A percentile compares a stretch with the other conserved stretches of the same genome.
Conservation (phyloP, 2,329 filamentous ascomycete species). For the Tolypocladium tropicale region DNA sequence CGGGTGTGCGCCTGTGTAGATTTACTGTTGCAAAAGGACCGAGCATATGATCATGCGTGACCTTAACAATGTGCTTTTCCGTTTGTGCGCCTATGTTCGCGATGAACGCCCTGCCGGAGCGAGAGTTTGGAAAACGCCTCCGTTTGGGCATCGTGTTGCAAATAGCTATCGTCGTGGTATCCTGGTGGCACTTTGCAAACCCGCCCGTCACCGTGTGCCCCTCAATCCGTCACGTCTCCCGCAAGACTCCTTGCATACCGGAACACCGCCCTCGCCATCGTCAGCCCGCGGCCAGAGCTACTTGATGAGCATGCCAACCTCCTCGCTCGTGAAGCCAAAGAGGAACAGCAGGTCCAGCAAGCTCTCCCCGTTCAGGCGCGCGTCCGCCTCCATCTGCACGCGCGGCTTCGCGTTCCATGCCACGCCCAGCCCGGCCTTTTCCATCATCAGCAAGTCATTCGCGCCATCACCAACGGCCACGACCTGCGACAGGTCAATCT, state of each 20-base stretch:
- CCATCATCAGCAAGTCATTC: constrained; percentile 75
- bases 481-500: constrained; percentile 53
- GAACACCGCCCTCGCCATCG: background rate
- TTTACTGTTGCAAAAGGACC: constrained; percentile 1
- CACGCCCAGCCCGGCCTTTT: constrained; percentile 62
- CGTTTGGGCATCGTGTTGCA: background rate
- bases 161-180: background rate
- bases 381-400: constrained; percentile 68
- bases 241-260: background rate
- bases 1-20: background rate
- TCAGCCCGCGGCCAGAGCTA: background rate
- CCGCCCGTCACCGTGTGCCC: background rate
- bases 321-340: constrained; percentile 60
- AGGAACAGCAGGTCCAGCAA: constrained; percentile 64
- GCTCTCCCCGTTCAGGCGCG: constrained; percentile 59
- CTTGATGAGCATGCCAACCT: constrained; percentile 26
- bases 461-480: constrained; percentile 74
- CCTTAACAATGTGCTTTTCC: constrained; percentile 5
- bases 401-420: constrained; percentile 78
- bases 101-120: background rate
- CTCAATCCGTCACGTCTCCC: background rate
- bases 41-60: constrained; percentile 15
- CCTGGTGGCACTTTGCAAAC: background rate
- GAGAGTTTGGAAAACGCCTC: background rate
- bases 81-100: background rate